Evolutionary conservation across 192 early-diverging fungal species (phyloP).

Genomic region (Backusella tuberculispora): DNA sequence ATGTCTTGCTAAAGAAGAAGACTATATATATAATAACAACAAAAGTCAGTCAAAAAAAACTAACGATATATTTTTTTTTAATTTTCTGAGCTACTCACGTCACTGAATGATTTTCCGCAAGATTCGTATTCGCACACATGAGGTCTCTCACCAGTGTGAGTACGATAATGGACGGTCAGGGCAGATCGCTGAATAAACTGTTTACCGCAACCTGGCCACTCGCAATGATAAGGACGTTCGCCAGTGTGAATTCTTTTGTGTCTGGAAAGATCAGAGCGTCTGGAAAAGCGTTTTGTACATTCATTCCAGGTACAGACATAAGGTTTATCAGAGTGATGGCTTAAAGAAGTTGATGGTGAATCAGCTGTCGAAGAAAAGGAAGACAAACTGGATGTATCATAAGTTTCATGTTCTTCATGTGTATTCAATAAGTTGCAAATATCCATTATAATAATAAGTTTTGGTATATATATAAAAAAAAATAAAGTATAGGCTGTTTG

Average conservation of each 20-base stretch:
- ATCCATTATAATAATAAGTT: slow-evolving; percentile 33
- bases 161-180: slow-evolving; percentile 60
- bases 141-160: slow-evolving; percentile 69
- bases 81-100: slow-evolving; percentile 46
- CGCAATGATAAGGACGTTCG: slow-evolving; percentile 54
- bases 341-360: background rate
- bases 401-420: slow-evolving; percentile 25
- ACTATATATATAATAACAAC: slow-evolving; percentile 35
- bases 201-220: slow-evolving; percentile 52
- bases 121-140: slow-evolving; percentile 60
- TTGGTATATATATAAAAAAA: slow-evolving; percentile 1
- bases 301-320: slow-evolving; percentile 48
- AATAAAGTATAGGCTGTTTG: background rate
- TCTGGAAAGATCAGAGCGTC: slow-evolving; percentile 57
- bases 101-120: slow-evolving; percentile 73
- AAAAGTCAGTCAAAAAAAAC: background rate
- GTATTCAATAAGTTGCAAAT: slow-evolving; percentile 43
- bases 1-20: slow-evolving; percentile 77
- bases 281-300: slow-evolving; percentile 56
- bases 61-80: background rate
- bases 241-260: slow-evolving; percentile 62
- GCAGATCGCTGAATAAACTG: slow-evolving; percentile 64
- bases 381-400: slow-evolving; percentile 22
- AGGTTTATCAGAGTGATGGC: slow-evolving; percentile 36
- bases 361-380: slow-evolving; percentile 18